A percentile compares a stretch with the other conserved stretches of the same genome.
phyloP scores from a whole-genome alignment of 2,329 filamentous ascomycete genomes.

The Ophioceras dolichostomum region DNA sequence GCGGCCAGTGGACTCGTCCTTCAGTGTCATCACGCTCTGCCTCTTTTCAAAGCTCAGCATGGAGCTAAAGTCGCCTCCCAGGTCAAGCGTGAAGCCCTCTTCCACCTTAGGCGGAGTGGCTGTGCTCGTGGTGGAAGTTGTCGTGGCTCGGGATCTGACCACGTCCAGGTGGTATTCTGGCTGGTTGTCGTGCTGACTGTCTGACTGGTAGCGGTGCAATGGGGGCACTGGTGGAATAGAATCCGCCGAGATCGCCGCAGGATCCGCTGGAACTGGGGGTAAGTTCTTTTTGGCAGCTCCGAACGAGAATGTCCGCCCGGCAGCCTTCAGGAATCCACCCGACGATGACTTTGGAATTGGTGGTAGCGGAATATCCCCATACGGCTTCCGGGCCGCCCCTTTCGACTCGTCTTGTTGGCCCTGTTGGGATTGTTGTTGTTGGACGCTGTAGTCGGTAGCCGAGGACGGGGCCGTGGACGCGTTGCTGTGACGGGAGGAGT shows the following conservation, averaged over 20 bases:
- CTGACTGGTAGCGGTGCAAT: no score
- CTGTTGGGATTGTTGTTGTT: no score
- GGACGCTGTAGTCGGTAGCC: constrained; percentile 25
- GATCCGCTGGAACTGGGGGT: constrained; percentile 21
- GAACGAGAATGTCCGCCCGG: constrained; percentile 48
- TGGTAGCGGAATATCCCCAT: constrained; percentile 25
- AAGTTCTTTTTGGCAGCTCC: constrained; percentile 40
- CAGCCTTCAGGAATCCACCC: constrained; percentile 40
- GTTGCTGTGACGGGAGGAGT: constrained; percentile 50
- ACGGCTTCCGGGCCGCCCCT: constrained; percentile 22
- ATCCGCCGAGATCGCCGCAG: no score
- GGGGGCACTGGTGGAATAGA: no score
- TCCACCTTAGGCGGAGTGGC: constrained; percentile 37
- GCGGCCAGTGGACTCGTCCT: constrained; percentile 21
- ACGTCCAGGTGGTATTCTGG: constrained; percentile 28
- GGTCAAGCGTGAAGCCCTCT: constrained; percentile 32
- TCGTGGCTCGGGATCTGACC: constrained; percentile 34
- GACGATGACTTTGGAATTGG: constrained; percentile 34
- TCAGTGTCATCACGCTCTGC: constrained; percentile 34
- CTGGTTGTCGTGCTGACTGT: no score
- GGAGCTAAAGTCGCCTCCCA: constrained; percentile 45
- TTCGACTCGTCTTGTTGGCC: constrained; percentile 31
- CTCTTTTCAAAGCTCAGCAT: constrained; percentile 48
- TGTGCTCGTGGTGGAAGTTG: constrained; percentile 40
- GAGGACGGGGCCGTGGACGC: constrained; percentile 50